Evolutionary conservation across 495 filamentous ascomycete genomes (phyloP), one percentile per base, ranked within the genome.

Genomic region (Penicillium lividum): DNA sequence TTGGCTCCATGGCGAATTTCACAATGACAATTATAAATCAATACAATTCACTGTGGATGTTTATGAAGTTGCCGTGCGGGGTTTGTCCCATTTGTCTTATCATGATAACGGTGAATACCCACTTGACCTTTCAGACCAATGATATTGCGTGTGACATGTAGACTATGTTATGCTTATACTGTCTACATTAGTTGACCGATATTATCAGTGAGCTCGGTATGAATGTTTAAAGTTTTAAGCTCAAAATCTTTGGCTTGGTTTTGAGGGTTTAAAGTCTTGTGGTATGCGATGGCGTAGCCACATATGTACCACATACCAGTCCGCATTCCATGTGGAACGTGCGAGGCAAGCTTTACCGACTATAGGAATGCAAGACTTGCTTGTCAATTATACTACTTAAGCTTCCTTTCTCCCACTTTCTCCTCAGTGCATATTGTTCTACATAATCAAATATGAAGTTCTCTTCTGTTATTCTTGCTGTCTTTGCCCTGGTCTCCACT

Each of bases 301-400:
- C 67, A 69, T 69, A 48, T 64, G 64, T 30, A 30, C 22, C 34
- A 47, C 67, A 69, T 69, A 48, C 67, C 67, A 34, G 6, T 15
- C n/a, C 31, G 27, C 67, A 68, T 69, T 68, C 65, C 62, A 54
- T 18, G 15, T 11, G 25, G 48, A 51, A 52, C 54, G 50, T 47
- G 44, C 33, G 51, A 43, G 27, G 50, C 56, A 58, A 68, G 55
- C 60, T 59, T 63, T 56, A 27, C 42, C 31, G 28, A 48, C 38
- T 25, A 50, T 1, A 38, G 51, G 57, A 63, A 66, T 68, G 63
- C 27, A 36, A 54, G 38, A 52, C 25, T 10, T 27, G 28, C 47
- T 55, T 51, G 48, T 55, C 38, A 13, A n/a, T 22, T 40, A 40
- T 7, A n/a, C 15, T 40, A 22, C 22, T 22, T 40, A 40, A 40